phyloP scores from a whole-genome alignment of 2,329 filamentous ascomycete genomes.

The Colletotrichum coccodes region DNA sequence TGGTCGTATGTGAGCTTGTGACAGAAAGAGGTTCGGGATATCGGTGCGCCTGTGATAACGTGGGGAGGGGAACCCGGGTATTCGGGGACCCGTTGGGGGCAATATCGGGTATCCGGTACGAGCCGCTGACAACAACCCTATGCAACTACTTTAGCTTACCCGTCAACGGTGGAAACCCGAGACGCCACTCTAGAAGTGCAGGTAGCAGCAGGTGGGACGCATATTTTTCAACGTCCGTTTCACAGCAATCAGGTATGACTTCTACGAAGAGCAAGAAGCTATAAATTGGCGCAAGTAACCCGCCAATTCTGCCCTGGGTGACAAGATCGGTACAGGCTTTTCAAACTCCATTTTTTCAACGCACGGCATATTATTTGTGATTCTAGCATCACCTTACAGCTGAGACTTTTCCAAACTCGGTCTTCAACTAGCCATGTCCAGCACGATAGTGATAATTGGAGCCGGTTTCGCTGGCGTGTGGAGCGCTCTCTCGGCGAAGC shows the following conservation, averaged over 20 bases:
- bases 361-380: background rate
- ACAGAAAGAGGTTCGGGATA: background rate
- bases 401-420: no score
- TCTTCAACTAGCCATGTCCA: background rate
- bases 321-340: background rate
- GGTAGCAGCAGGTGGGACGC: no score
- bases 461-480: conserved; percentile 49
- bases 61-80: conserved; percentile 14
- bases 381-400: background rate
- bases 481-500: conserved; percentile 47
- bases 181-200: background rate
- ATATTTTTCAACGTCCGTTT: background rate
- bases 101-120: background rate
- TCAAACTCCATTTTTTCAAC: background rate
- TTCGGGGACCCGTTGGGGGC: conserved; percentile 6
- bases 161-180: background rate
- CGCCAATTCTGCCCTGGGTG: background rate
- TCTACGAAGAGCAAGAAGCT: background rate
- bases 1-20: background rate
- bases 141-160: background rate
- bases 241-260: background rate
- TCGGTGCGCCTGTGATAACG: background rate
- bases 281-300: background rate
- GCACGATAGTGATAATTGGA: conserved; percentile 39
- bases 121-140: background rate